phyloP scores from a whole-genome alignment of 2,329 filamentous ascomycete genomes.

The Penicillium sp. region DNA sequence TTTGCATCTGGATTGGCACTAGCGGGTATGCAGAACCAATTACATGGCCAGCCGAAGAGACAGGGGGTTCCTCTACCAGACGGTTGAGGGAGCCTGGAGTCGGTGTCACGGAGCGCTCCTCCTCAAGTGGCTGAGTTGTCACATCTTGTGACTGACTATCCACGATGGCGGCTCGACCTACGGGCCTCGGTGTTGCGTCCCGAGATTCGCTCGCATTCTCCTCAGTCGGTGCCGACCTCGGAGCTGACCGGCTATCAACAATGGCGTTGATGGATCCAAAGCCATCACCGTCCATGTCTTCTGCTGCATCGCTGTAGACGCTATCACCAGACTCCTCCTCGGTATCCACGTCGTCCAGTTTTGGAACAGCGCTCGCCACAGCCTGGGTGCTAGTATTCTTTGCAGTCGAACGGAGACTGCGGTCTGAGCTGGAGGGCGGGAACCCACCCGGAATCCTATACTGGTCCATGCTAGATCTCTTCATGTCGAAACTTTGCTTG shows the following conservation, averaged over 20 bases:
- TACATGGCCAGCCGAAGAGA: slow-evolving; percentile 10
- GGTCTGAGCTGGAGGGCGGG: slow-evolving; percentile 32
- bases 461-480: slow-evolving; percentile 31
- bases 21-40: slow-evolving; percentile 17
- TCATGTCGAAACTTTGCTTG: slow-evolving; percentile 16
- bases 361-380: slow-evolving; percentile 10
- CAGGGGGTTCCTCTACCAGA: slow-evolving; percentile 16
- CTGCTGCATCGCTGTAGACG: slow-evolving; percentile 42
- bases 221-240: slow-evolving; percentile 10
- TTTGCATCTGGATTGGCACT: slow-evolving; percentile 7
- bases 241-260: slow-evolving; percentile 29
- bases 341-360: slow-evolving; percentile 19
- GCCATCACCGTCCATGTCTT: slow-evolving; percentile 37
- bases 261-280: slow-evolving; percentile 46
- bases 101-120: slow-evolving; percentile 19
- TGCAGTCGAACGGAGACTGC: slow-evolving; percentile 9
- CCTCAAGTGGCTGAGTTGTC: slow-evolving; percentile 7
- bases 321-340: slow-evolving; percentile 39
- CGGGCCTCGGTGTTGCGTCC: slow-evolving; percentile 14
- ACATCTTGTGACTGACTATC: slow-evolving; percentile 13
- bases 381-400: slow-evolving; percentile 9
- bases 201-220: slow-evolving; percentile 10
- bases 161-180: slow-evolving; percentile 8
- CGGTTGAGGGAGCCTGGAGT: slow-evolving; percentile 11
- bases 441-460: slow-evolving; percentile 55